These are phyloP conservation scores for Vitellaria paradoxa DNA, from an alignment of 179 eudicot species.

Conservation along the genomic window DNA sequence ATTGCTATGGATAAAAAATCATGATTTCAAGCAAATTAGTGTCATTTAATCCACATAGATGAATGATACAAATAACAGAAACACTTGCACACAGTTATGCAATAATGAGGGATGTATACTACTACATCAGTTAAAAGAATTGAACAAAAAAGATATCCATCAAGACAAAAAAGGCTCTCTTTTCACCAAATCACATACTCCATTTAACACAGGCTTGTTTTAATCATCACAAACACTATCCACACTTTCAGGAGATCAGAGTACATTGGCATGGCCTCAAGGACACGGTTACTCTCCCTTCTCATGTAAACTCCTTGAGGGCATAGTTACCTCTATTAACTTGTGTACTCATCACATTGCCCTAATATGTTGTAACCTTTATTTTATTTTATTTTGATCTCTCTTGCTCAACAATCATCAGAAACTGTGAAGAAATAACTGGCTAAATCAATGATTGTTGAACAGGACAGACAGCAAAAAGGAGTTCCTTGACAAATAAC, in stretches of 20 bases:
- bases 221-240: not conserved
- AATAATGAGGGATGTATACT: not conserved
- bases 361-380: not conserved
- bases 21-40: not conserved
- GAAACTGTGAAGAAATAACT: too few species aligned
- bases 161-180: not conserved
- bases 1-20: conserved; percentile 49
- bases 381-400: not conserved
- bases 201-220: not conserved
- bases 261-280: not conserved
- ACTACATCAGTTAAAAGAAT: not conserved
- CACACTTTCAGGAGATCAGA: not conserved
- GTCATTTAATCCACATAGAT: not conserved
- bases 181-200: too few species aligned
- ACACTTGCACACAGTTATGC: not conserved
- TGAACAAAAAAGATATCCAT: not conserved
- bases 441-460: not conserved
- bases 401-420: too few species aligned
- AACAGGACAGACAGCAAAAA: not conserved
- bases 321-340: not conserved
- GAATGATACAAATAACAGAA: too few species aligned
- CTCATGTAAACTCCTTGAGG: too few species aligned
- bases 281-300: not conserved
- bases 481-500: not conserved
- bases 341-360: not conserved